Evolutionary conservation across 2,329 filamentous ascomycete species (phyloP), one percentile per base, ranked within the genome.

Genomic region (Monilinia fructigena): DNA sequence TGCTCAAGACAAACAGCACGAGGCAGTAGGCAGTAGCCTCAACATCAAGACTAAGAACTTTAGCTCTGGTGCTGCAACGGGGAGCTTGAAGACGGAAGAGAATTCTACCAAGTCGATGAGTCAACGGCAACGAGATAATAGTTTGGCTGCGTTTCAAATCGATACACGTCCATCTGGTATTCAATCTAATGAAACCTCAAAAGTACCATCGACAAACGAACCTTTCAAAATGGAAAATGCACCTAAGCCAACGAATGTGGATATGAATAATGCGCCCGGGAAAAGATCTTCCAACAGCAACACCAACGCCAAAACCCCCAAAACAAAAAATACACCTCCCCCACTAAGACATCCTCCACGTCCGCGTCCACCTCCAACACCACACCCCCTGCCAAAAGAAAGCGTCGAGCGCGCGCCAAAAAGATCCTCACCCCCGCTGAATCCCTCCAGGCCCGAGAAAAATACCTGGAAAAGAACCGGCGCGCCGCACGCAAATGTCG

Each of bases 401-500:
- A 60, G 23, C 58, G 58, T 23, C 58, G 58, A 4, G 28, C 58
- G 7, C 58, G 58, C 14, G 58, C 58, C 4, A 60, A 50, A n/a
- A 60, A 50, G 3, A 23, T 60, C 11, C 45, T 60, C 28, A 60
- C 28, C 6, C 20, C 45, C 16, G 7, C 20, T 7, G 45, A 60
- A 20, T 23, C 31, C 1, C 12, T 60, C 2, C 20, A 16, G 20
- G 45, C 45, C 5, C 58, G 58, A 8, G 28, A 60, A 20, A 60
- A 50, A 20, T 60, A 60, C 4, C 58, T 60, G 3, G 58, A 60
- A n/a, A 60, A 60, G 14, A 60, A 60, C 4, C n/a, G 45, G 18
- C 58, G 58, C 7, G 58, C 58, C 3, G 58, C 58, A 18, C 45
- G 45, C 5, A 60, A 60, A 48, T 60, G 58, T 38, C 58, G 58